Base-by-base conservation (phyloP, 441 rosid genomes). In the Populus hybrid region DNA sequence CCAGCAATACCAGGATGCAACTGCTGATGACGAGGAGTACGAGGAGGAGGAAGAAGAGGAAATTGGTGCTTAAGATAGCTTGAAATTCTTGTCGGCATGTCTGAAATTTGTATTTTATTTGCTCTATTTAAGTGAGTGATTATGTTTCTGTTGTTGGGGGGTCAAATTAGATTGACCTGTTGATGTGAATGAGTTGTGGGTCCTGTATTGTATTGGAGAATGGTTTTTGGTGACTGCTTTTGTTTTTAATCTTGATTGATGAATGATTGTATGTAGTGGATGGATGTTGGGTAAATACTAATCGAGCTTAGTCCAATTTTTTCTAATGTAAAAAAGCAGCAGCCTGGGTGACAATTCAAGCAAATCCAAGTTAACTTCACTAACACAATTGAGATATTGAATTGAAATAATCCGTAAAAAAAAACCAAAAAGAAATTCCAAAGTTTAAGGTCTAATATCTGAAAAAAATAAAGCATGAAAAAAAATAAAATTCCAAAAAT, bases 1-100 rank as follows among this genome's bases (percentile, higher is more conserved):
- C 69, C 94, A 81, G 71, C 84, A 81, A 38, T 81, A 81, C 71
- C 84, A 81, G 64, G 84, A 81, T 36, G 84, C 84, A 57, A 78
- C 81, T 1, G 74, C 73, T 4, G 80, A 77, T 10, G 84, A 81
- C 0, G 84, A 77, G 34, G 81, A 81, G 74, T 74, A 78, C 1
- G 84, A 81, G 73, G 81, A 75, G 46, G 79, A 80, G 5, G 83
- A 81, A 11, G 84, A 74, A 24, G 79, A 77, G 69, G 84, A 81
- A 35, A 11, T 73, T 23, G 65, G 68, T 73, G 77, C 67, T 57
- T 86, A 78, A 90, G 73, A 54, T 66, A 32, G 35, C 54, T 11
- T 24, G 76, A 80, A 36, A 24, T 24, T 6, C 40, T 63, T 72
- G 24, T 30, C 75, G 21, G 59, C 6, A 14, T 46, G 36, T 59